Conservation (phyloP, 352 stramenopile genomes). For the Salisapilia sapeloensis region DNA sequence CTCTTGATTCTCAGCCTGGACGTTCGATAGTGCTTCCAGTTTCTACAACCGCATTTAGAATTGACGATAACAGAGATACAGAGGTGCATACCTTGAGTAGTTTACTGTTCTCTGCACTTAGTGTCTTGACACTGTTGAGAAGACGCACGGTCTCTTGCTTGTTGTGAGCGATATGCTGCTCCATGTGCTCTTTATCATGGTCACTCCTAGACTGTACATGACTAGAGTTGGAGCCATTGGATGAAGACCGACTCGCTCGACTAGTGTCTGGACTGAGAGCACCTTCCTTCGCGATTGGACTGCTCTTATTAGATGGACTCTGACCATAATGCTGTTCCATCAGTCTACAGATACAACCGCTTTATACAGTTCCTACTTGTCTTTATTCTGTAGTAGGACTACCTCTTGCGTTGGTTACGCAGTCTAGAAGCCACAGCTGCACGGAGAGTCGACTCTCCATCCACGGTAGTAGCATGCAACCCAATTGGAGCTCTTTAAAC, state of each 20-base stretch:
- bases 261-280: neutral
- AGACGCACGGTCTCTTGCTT: constrained; percentile 73
- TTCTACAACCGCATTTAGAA: constrained; percentile 18
- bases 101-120: constrained; percentile 72
- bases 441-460: constrained; percentile 57
- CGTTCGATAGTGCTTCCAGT: constrained; percentile 51
- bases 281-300: too few species aligned
- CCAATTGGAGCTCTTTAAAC: constrained; percentile 19
- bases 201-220: neutral
- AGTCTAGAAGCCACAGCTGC: constrained; percentile 66
- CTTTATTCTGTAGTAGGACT: neutral
- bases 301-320: neutral
- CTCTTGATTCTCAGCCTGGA: constrained; percentile 58
- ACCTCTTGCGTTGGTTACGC: constrained; percentile 51
- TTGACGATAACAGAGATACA: constrained; percentile 1
- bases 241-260: constrained; percentile 3
- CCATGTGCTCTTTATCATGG: constrained; percentile 20
- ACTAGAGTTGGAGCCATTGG: constrained; percentile 1
- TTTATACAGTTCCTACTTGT: constrained; percentile 10
- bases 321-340: constrained; percentile 68
- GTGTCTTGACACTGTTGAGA: constrained; percentile 69
- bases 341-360: constrained; percentile 13
- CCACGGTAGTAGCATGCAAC: constrained; percentile 41
- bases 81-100: constrained; percentile 42
- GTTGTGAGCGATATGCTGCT: constrained; percentile 43